Percentiles rank a stretch among this genome's conserved stretches.
Evolutionary conservation across 164 flowering plant genomes (phyloP).

Genomic region (Chimonanthus praecox): DNA sequence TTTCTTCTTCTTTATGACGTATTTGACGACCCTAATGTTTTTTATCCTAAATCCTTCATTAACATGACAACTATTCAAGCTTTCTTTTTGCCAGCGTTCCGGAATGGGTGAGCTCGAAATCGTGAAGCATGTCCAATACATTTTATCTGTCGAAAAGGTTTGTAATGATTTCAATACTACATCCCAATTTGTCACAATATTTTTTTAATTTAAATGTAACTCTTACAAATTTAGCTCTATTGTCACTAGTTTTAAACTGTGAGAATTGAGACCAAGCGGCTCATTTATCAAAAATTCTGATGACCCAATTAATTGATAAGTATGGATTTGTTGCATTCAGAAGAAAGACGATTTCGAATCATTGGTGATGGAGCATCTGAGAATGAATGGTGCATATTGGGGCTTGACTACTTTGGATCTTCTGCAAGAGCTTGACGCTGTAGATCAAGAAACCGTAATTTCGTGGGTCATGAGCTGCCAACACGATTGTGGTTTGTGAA

Average conservation of each 20-base stretch:
- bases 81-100: not conserved
- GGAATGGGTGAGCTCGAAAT: slow-evolving; percentile 57
- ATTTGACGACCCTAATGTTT: too few relatives aligned
- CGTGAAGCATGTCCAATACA: slow-evolving; percentile 67
- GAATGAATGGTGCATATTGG: slow-evolving; percentile 94
- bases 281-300: too few relatives aligned
- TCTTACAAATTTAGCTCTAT: too few relatives aligned
- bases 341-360: slow-evolving; percentile 71
- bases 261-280: too few relatives aligned
- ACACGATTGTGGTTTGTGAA: slow-evolving; percentile 69
- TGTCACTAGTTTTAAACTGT: too few relatives aligned
- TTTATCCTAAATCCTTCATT: too few relatives aligned
- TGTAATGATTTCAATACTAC: not conserved
- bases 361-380: slow-evolving; percentile 80
- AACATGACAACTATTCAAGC: not conserved
- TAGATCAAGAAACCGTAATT: slow-evolving; percentile 64
- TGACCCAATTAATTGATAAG: too few relatives aligned
- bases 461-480: slow-evolving; percentile 85
- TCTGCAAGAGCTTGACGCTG: slow-evolving; percentile 55
- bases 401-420: slow-evolving; percentile 82
- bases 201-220: too few relatives aligned
- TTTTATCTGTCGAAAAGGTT: slow-evolving; percentile 79
- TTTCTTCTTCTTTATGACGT: too few relatives aligned
- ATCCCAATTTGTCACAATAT: not conserved
- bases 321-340: slow-evolving; percentile 21